phyloP scores from a whole-genome alignment of 495 filamentous ascomycete genomes.

The Trichocladium uniseriatum region DNA sequence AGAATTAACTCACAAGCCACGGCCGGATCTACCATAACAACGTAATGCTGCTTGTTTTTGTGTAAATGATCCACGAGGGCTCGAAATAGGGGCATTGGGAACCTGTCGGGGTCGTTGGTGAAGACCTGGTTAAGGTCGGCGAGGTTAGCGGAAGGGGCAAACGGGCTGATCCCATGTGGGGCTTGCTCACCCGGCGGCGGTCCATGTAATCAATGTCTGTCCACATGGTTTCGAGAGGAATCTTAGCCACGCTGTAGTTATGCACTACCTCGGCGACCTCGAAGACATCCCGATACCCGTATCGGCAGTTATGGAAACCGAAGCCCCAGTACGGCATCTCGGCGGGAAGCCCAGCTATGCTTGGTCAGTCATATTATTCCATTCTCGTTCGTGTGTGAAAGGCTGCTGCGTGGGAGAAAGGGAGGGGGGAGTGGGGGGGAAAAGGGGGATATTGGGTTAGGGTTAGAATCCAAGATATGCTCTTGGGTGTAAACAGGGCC shows the following conservation, averaged over 20 bases:
- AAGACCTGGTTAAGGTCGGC: constrained; percentile 44
- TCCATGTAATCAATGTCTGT: constrained; percentile 82
- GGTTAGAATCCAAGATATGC: no score
- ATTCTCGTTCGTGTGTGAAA: no score
- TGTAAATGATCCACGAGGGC: constrained; percentile 65
- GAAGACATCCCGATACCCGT: constrained; percentile 69
- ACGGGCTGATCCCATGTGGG: no score
- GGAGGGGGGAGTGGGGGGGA: no score
- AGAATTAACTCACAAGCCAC: constrained; percentile 61
- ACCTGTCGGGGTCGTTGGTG: constrained; percentile 64
- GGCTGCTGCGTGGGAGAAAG: no score
- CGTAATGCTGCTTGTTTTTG: constrained; percentile 63
- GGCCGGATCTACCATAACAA: constrained; percentile 84
- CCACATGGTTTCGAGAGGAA: constrained; percentile 86
- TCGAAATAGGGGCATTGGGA: constrained; percentile 57
- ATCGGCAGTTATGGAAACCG: constrained; percentile 77
- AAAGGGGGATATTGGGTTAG: no score
- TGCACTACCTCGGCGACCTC: constrained; percentile 70
- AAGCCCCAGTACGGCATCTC: constrained; percentile 86
- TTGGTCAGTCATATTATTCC: no score
- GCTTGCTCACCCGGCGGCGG: constrained; percentile 42
- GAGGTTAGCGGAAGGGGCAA: not conserved
- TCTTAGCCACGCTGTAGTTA: constrained; percentile 66
- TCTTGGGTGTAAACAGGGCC: no score
- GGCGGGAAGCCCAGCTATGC: constrained; percentile 54